Percentiles rank a stretch among this genome's conserved stretches.
These are phyloP conservation scores for Vaccinium darrowii DNA, from an alignment of 148 eudicot genomes.

Conservation along the genomic window DNA sequence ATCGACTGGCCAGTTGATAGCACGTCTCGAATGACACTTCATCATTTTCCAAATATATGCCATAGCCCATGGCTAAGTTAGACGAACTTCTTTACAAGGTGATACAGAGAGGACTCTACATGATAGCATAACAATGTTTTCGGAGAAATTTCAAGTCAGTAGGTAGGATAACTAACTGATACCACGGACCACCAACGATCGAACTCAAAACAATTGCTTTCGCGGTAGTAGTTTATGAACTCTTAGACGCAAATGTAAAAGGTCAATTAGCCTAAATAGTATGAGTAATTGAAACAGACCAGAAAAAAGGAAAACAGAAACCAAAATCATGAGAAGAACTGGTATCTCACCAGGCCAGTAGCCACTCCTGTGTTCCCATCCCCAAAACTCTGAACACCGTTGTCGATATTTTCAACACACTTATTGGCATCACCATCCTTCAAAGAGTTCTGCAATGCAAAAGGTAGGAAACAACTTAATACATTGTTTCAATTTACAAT, in stretches of 20 bases:
- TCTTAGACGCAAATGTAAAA: background rate
- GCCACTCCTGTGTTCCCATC: slow-evolving; percentile 16
- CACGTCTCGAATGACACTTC: background rate
- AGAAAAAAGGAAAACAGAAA: background rate
- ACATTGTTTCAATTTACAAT: no score
- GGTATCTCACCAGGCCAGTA: slow-evolving; percentile 22
- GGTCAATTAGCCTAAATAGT: background rate
- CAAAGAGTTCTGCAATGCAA: slow-evolving; percentile 14
- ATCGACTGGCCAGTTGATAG: no score
- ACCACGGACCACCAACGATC: background rate
- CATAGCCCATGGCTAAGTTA: background rate
- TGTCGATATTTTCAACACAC: background rate
- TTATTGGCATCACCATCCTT: slow-evolving; percentile 10
- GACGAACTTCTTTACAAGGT: background rate
- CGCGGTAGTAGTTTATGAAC: background rate
- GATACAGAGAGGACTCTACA: background rate
- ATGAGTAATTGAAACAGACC: background rate
- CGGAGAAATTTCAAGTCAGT: background rate
- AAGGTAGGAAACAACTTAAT: background rate
- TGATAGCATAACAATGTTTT: background rate
- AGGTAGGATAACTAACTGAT: background rate
- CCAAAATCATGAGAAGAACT: background rate
- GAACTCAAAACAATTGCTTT: background rate
- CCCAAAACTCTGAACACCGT: background rate
- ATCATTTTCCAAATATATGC: background rate